A percentile compares a stretch with the other conserved stretches of the same genome.
These are phyloP conservation scores for Leccinum sublutescens DNA, from an alignment of 768 basidiomycete species.

Conservation along the genomic window DNA sequence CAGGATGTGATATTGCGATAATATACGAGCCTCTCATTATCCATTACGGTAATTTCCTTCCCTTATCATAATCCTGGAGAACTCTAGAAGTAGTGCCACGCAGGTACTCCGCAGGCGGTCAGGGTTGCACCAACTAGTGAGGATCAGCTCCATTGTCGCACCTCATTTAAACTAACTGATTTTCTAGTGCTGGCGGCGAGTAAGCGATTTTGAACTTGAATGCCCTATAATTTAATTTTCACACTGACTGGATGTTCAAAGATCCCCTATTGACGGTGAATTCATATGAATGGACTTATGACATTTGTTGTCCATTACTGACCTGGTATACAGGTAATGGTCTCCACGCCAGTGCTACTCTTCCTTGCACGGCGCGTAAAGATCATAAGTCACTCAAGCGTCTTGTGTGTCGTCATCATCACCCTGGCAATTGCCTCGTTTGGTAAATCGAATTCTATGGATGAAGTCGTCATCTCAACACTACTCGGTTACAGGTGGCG, in stretches of 20 bases:
- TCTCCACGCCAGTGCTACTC: constrained; percentile 42
- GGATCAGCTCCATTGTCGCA: not conserved
- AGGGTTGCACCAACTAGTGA: constrained; percentile 2
- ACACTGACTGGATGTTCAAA: constrained; percentile 13
- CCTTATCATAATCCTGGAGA: not conserved
- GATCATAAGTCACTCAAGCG: constrained; percentile 31
- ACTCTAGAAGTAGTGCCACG: constrained; percentile 25
- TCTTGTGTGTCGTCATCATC: constrained; percentile 27
- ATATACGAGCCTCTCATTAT: constrained; percentile 47
- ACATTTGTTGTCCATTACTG: not conserved
- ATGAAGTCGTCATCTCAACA: not conserved
- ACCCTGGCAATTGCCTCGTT: constrained; percentile 9
- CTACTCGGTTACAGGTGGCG: constrained; percentile 27
- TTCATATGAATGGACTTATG: not conserved
- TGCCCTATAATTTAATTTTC: not conserved
- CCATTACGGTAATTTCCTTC: constrained; percentile 38
- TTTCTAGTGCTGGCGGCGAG: constrained; percentile 13
- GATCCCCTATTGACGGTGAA: constrained; percentile 47
- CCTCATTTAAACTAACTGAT: constrained; percentile 20
- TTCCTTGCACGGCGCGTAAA: constrained; percentile 48
- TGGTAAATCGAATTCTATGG: not conserved
- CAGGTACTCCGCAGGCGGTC: constrained; percentile 14
- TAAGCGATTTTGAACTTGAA: constrained; percentile 2
- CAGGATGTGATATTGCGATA: constrained; percentile 43
- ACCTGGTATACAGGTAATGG: constrained; percentile 37